Base-by-base conservation (phyloP, 257 asterid species). In the Parsonsia alboflavescens region DNA sequence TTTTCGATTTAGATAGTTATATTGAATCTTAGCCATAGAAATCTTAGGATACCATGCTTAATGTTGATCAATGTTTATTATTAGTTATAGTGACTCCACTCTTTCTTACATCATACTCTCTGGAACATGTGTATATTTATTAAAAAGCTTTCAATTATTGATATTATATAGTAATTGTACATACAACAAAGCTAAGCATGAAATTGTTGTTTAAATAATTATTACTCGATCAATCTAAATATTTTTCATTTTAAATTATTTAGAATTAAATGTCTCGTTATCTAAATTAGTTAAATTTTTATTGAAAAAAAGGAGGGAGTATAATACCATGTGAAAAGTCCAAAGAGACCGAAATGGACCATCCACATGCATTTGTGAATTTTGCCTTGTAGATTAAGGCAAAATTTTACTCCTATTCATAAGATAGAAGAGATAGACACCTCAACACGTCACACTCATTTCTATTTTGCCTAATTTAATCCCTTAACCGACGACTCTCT, bases 371-470 rank as follows among this genome's bases (percentile, higher is more conserved):
- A 79, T 57, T 45, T 72, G 48, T 63, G 62, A 57, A 42, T 5
- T 17, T 17, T 79, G 75, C 22, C 79, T 73, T 82, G 52, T 49
- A 66, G 72, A 78, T 73, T 78, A 82, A 68, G 79, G 81, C 76
- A 79, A 73, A 15, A 78, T 48, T n/a, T 69, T 57, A 76, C 42
- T 21, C 42, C n/a, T 15, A 58, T 50, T 19, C 30, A 28, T 70
- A 62, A 41, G 63, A 77, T 2, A 16, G 56, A 33, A 33, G 1
- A 33, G 39, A 33, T 33, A 33, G 39, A 33, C 17, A 4, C 56
- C 74, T 24, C 72, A 41, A 48, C 73, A 42, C 62, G 46, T 73
- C 83, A 78, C 62, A 41, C 65, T 77, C 54, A 21, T 50, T 53
- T 68, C 72, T 65, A 46, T 57, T 13, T 67, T 17, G 64, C n/a